These are phyloP conservation scores for Pleurotus citrinopileatus DNA, from an alignment of 768 basidiomycete species.

Conservation along the genomic window DNA sequence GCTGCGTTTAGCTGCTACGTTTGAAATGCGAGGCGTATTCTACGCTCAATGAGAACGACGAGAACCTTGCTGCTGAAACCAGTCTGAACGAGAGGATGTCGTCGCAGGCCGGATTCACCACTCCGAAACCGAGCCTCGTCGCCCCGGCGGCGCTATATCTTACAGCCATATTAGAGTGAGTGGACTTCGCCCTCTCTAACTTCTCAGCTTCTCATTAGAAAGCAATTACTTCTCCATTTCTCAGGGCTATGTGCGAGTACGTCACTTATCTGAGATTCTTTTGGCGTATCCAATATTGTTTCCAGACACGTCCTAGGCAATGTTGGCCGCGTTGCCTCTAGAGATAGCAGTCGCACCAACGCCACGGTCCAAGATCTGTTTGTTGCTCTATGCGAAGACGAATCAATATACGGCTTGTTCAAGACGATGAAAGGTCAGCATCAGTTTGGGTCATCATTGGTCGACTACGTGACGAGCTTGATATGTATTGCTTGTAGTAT, in stretches of 20 bases:
- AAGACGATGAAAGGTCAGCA: conserved; percentile 78
- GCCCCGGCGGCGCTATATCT: conserved; percentile 87
- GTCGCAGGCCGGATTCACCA: conserved; percentile 39
- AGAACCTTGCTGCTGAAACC: conserved; percentile 63
- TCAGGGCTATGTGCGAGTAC: conserved; percentile 85
- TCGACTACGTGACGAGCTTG: conserved; percentile 16
- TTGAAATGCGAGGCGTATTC: conserved; percentile 90
- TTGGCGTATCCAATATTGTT: conserved; percentile 13
- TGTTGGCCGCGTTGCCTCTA: conserved; percentile 79
- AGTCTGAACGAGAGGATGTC: conserved; percentile 63
- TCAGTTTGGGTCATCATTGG: conserved; percentile 8
- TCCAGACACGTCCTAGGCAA: conserved; percentile 82
- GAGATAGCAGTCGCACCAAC: conserved; percentile 76
- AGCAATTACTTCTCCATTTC: conserved; percentile 20
- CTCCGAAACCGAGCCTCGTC: conserved; percentile 55
- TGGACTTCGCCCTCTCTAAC: conserved; percentile 20
- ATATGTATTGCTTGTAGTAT: conserved; percentile 46
- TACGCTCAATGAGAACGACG: conserved; percentile 76
- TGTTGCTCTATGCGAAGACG: conserved; percentile 87
- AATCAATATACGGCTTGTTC: conserved; percentile 80
- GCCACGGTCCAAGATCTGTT: conserved; percentile 84
- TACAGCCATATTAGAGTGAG: conserved; percentile 92
- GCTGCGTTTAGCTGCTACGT: conserved; percentile 56
- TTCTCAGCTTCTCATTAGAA: conserved; percentile 18
- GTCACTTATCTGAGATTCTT: conserved; percentile 25